These are phyloP conservation scores for Plasmopara halstedii DNA, from an alignment of 352 stramenopile genomes.

Conservation along the genomic window DNA sequence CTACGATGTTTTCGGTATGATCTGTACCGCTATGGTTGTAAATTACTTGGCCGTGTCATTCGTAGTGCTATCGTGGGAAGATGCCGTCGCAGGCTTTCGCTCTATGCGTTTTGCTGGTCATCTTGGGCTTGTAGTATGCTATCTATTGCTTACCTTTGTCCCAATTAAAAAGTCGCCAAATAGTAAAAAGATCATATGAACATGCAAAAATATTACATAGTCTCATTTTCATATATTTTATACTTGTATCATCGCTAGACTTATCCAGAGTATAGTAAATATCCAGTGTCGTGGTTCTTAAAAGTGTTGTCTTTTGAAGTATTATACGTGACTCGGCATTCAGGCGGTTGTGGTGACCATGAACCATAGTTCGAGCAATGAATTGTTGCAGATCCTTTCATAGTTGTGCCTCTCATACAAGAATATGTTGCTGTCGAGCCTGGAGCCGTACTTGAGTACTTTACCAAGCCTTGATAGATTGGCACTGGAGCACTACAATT, in stretches of 20 bases:
- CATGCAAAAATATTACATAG: neutral
- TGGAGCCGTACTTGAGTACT: constrained; percentile 26
- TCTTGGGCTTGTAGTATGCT: constrained; percentile 31
- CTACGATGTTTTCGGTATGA: constrained; percentile 50
- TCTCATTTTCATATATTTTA: too few relatives aligned
- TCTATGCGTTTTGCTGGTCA: constrained; percentile 59
- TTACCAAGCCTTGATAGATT: constrained; percentile 36
- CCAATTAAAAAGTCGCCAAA: constrained; percentile 29
- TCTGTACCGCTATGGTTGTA: constrained; percentile 52
- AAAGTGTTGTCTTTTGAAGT: constrained; percentile 43
- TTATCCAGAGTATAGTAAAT: constrained; percentile 49
- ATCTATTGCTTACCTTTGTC: constrained; percentile 32
- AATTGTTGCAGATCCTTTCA: constrained; percentile 21
- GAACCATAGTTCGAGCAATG: constrained; percentile 29
- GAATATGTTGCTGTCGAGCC: constrained; percentile 28
- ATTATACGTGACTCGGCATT: constrained; percentile 41
- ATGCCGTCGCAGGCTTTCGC: constrained; percentile 37
- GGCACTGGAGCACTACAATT: constrained; percentile 19
- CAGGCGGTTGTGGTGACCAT: constrained; percentile 27
- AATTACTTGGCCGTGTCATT: constrained; percentile 74
- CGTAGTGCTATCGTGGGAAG: constrained; percentile 54
- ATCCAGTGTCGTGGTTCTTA: constrained; percentile 46
- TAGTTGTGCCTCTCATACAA: constrained; percentile 36
- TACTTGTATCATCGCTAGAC: too few relatives aligned
- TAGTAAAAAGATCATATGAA: constrained; percentile 27